Percentiles rank a stretch among this genome's conserved stretches.
Conservation (phyloP, 192 early-diverging fungal species). For the Entophlyctis luteolus region DNA sequence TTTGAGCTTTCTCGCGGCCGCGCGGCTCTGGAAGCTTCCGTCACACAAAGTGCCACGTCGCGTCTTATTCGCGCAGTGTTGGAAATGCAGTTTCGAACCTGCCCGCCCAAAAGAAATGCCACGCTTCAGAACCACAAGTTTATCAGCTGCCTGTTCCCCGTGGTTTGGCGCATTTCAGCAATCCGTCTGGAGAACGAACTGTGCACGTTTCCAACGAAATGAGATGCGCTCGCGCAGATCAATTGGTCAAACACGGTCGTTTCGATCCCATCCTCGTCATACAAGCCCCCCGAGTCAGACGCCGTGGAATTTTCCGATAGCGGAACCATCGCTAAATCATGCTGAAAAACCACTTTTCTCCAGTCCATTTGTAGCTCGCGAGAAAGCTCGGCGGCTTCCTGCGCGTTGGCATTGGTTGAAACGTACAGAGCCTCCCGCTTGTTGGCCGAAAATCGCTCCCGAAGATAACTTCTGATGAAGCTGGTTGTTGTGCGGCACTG, state of each 20-base stretch:
- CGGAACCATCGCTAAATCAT: neutral
- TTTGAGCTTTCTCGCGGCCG: too few species aligned
- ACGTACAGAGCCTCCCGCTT: neutral
- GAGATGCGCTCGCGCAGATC: neutral
- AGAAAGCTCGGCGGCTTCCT: neutral
- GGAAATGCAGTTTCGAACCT: too few species aligned
- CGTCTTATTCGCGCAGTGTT: too few species aligned
- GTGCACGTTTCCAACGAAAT: slow-evolving; percentile 32
- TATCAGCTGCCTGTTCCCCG: too few species aligned
- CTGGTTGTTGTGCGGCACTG: neutral
- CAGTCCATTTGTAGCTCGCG: neutral
- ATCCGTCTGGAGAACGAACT: slow-evolving; percentile 25
- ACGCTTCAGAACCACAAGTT: too few species aligned
- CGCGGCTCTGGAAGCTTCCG: too few species aligned
- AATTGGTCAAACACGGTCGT: slow-evolving; percentile 18
- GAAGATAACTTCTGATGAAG: neutral
- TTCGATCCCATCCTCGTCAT: slow-evolving; percentile 18
- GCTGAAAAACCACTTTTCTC: slow-evolving; percentile 12
- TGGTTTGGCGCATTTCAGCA: slow-evolving; percentile 23
- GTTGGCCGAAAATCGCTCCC: neutral
- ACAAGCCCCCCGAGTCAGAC: neutral
- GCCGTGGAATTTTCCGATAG: neutral
- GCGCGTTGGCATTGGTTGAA: slow-evolving; percentile 9
- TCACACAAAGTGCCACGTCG: too few species aligned
- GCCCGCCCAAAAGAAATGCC: too few species aligned